Percentiles rank a stretch among this genome's conserved stretches.
Conservation (phyloP, 2,329 filamentous ascomycete genomes). For the Botrytis hyacinthi region DNA sequence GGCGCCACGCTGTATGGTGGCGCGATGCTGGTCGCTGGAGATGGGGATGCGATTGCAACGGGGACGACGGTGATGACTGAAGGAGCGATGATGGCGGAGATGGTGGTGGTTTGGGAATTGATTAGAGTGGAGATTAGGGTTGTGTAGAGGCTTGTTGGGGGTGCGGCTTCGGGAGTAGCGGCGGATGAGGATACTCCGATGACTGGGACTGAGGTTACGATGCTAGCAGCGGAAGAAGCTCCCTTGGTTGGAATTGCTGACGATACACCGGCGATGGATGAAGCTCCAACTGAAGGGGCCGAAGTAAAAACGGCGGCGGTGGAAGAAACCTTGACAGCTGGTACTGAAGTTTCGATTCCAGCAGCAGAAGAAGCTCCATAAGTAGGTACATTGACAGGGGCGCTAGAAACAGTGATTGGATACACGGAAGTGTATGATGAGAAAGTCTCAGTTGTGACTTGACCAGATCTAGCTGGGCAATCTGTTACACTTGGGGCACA, state of each 20-base stretch:
- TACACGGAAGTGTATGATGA: conserved; percentile 45
- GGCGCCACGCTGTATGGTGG: not conserved
- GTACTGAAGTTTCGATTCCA: not conserved
- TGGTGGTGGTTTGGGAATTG: not conserved
- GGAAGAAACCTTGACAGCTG: not conserved
- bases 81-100: not conserved
- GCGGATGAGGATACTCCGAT: not conserved
- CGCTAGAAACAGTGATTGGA: conserved; percentile 22
- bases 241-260: not conserved
- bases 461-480: conserved; percentile 47
- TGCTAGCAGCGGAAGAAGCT: not conserved
- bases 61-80: conserved; percentile 12
- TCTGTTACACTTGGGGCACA: conserved; percentile 48
- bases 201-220: not conserved
- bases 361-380: not conserved
- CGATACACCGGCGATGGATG: not conserved
- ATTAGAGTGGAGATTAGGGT: not conserved
- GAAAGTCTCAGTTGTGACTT: conserved; percentile 44
- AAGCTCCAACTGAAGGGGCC: not conserved
- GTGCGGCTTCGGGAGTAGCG: not conserved
- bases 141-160: not conserved
- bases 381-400: not conserved
- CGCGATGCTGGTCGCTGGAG: not conserved
- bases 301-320: not conserved
- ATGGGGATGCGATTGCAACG: not conserved